Evolutionary conservation across 495 filamentous ascomycete genomes (phyloP), one percentile per base, ranked within the genome.

Genomic region (Pseudoneurospora amorphoporcata): DNA sequence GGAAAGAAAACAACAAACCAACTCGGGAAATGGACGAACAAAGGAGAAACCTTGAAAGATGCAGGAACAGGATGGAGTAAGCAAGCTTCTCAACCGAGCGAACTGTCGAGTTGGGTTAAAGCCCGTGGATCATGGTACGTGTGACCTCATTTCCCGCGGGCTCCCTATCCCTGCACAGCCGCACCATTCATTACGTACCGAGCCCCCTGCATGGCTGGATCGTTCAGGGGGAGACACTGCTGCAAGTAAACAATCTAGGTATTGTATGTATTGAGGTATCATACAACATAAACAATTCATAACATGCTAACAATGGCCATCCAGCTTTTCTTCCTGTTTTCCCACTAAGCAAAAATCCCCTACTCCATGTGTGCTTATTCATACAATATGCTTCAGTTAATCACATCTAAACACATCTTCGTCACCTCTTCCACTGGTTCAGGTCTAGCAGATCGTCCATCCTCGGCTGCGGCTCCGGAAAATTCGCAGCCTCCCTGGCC

Each of bases 401-500:
- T 61, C 53, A 35, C 53, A 12, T 53, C 45, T 53, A 53, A 45
- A 19, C 43, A 58, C 5, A 14, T 71, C 23, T 9, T 69, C 68
- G 17, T 35, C 68, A 23, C 14, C 37, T 71, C 71, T 70, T n/a
- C 58, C 43, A 14, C 43, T 68, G 29, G 53, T 3, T 65, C 23
- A 65, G 53, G 32, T 65, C 53, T 65, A 65, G 14, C 29, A 65
- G 53, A 65, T 65, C 29, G 68, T 40, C 68, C 39, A 32, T 17
- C 35, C 69, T 65, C 3, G 53, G 23, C 53, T 65, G 17, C 6
- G 35, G 39, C 53, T 65, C 53, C 29, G 53, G 53, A 37, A 65
- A 65, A 8, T 65, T 86, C 39, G 87, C 88, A 5, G 88, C 89
- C 73, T 92, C 88, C 77, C 83, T 90, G 43, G 92, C 93, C 68